These are phyloP conservation scores for Bipolaris victoriae DNA, from an alignment of 2,329 filamentous ascomycete species.

Conservation along the genomic window DNA sequence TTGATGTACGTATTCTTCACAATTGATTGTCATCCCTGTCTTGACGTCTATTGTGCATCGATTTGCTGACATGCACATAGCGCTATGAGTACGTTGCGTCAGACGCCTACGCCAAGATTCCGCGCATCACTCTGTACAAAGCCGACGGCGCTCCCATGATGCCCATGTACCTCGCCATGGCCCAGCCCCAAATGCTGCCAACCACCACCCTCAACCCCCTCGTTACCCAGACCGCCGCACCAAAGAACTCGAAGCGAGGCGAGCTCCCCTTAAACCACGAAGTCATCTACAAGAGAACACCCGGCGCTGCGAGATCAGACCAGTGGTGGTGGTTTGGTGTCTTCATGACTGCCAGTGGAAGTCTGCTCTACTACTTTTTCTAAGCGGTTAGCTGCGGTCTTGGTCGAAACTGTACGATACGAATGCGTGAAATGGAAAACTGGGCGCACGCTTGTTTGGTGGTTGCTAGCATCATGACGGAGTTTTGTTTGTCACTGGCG, in stretches of 20 bases:
- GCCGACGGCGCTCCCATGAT: slow-evolving; percentile 70
- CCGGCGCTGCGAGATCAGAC: slow-evolving; percentile 51
- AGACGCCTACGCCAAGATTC: slow-evolving; percentile 67
- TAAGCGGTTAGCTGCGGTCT: slow-evolving; percentile 17
- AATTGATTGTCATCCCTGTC: background rate
- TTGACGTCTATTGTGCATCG: background rate
- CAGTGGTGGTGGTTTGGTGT: slow-evolving; percentile 60
- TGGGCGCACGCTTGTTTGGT: background rate
- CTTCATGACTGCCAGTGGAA: slow-evolving; percentile 55
- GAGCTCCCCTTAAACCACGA: slow-evolving; percentile 52
- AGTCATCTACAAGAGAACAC: slow-evolving; percentile 43
- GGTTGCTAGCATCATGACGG: background rate
- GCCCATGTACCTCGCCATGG: slow-evolving; percentile 70
- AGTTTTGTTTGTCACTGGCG: background rate
- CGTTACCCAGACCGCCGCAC: slow-evolving; percentile 42
- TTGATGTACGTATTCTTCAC: slow-evolving; percentile 58
- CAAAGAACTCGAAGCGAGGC: slow-evolving; percentile 47
- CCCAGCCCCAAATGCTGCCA: slow-evolving; percentile 71
- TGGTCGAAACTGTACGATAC: background rate
- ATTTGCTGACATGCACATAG: slow-evolving; percentile 33
- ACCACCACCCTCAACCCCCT: slow-evolving; percentile 69
- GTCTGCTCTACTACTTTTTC: slow-evolving; percentile 56
- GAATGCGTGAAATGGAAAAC: background rate
- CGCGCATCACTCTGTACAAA: slow-evolving; percentile 67
- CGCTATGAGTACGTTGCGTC: slow-evolving; percentile 53